Conservation (phyloP, 768 basidiomycete species). For the Trametes punicea region DNA sequence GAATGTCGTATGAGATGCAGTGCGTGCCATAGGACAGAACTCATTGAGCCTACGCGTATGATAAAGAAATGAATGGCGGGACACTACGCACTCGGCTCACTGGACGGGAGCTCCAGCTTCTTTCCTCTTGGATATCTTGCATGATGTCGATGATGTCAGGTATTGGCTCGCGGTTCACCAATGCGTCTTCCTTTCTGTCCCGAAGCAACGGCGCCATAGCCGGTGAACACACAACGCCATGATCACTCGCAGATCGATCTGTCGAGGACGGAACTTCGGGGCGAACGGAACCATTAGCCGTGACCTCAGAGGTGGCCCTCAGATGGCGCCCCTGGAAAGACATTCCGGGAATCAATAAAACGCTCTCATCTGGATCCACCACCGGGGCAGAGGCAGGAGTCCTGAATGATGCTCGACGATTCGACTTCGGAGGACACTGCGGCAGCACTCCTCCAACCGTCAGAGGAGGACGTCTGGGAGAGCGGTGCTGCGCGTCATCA, state of each 20-base stretch:
- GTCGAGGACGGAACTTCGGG: neutral
- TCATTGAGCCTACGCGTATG: neutral
- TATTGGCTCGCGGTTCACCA: neutral
- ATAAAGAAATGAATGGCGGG: neutral
- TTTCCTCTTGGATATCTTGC: neutral
- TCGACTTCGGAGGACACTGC: neutral
- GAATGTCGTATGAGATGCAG: neutral
- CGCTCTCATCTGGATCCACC: neutral
- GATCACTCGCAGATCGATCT: neutral
- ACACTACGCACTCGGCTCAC: constrained; percentile 2
- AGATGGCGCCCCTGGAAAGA: constrained; percentile 3
- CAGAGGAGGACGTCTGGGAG: constrained; percentile 11
- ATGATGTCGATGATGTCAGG: constrained; percentile 7
- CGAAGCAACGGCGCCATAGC: neutral
- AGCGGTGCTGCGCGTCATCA: constrained; percentile 10
- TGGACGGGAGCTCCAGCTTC: neutral
- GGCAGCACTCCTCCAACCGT: constrained; percentile 6
- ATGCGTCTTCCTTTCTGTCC: neutral
- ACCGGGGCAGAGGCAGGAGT: neutral
- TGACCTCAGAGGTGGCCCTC: neutral
- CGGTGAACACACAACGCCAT: neutral
- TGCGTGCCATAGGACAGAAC: neutral
- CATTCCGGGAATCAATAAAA: neutral
- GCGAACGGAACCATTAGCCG: neutral
- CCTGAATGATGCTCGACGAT: constrained; percentile 6